Base-by-base conservation (phyloP, 352 stramenopile genomes). In the Phytopythium montanum region DNA sequence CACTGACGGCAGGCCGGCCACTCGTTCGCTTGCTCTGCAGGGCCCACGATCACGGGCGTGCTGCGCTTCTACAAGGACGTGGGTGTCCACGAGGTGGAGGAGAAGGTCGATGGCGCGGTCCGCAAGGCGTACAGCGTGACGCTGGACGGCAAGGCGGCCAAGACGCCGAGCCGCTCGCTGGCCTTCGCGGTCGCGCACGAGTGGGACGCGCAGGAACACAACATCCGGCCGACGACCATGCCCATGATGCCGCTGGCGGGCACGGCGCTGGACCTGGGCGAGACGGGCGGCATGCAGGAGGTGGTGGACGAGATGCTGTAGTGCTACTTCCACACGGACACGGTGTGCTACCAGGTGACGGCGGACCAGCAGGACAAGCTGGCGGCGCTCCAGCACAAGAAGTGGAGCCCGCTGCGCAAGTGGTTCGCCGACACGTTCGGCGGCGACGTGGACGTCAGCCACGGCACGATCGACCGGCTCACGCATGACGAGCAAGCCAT, bases 281-380 rank as follows among this genome's bases (percentile, higher is more conserved):
- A 69, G 54, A 88, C 64, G 5, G 87, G 75, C 33, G 89, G 75
- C 66, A 72, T 60, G 29, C 25, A 67, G 44, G 80, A 93, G 56
- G 62, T 87, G 28, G 67, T 94, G 33, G 63, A 84, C 50, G 85
- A 95, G 68, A 91, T 95, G 68, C 70, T 94, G 70, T 83, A 93
- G n/a, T n/a, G n/a, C 64, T 95, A 94, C 66, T 62, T 95, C 56
- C 72, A 92, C 64, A 92, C 85, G 46, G 87, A 95, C 71, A 95
- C 79, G 31, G 63, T 89, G 5, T 87, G 79, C 73, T 89, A 85
- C 65, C 73, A 84, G 61, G 73, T 89, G 25, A 83, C 79, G 26
- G 77, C 69, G 39, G 75, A 83, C 57, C 85, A 94, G 59, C 73
- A 90, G 59, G 85, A 93, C 39, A 89, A 92, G 65, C 83, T 95